These are phyloP conservation scores for Croton setiger DNA, from an alignment of 441 rosid species.

Conservation along the genomic window DNA sequence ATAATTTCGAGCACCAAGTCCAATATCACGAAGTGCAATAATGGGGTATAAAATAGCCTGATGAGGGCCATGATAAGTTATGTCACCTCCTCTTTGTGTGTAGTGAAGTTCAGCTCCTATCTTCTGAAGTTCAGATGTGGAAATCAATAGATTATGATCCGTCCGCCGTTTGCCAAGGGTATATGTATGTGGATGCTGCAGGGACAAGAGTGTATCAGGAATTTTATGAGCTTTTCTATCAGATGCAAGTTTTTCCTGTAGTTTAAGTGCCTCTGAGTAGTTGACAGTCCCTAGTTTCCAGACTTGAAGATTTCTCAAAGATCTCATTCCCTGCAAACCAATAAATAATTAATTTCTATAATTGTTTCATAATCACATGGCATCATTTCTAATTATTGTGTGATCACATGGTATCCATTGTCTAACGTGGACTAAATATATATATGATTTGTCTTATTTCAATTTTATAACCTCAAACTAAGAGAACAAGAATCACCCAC, in stretches of 20 bases:
- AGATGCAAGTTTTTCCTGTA: slow-evolving; percentile 64
- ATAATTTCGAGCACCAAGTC: slow-evolving; percentile 74
- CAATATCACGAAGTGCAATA: slow-evolving; percentile 62
- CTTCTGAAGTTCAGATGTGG: slow-evolving; percentile 53
- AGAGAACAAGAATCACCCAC: no score
- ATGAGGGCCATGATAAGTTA: slow-evolving; percentile 88
- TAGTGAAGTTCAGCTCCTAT: slow-evolving; percentile 83
- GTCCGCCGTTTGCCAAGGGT: slow-evolving; percentile 80
- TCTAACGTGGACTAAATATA: slow-evolving; percentile 16
- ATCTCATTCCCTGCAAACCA: slow-evolving; percentile 57
- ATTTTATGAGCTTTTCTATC: slow-evolving; percentile 54
- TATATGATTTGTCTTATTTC: no score
- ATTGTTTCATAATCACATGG: slow-evolving; percentile 11
- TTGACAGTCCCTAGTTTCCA: slow-evolving; percentile 75
- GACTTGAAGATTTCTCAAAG: slow-evolving; percentile 51
- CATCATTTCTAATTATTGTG: background rate
- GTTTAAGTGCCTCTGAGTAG: slow-evolving; percentile 74
- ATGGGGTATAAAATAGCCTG: slow-evolving; percentile 86
- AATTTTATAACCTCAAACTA: no score
- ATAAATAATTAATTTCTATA: slow-evolving; percentile 15
- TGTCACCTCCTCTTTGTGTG: slow-evolving; percentile 92
- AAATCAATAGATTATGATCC: slow-evolving; percentile 66
- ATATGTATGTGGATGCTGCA: slow-evolving; percentile 86
- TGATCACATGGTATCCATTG: slow-evolving; percentile 15
- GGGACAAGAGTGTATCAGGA: slow-evolving; percentile 63